phyloP scores from a whole-genome alignment of 2,329 filamentous ascomycete genomes.

The Botrytis galanthina region DNA sequence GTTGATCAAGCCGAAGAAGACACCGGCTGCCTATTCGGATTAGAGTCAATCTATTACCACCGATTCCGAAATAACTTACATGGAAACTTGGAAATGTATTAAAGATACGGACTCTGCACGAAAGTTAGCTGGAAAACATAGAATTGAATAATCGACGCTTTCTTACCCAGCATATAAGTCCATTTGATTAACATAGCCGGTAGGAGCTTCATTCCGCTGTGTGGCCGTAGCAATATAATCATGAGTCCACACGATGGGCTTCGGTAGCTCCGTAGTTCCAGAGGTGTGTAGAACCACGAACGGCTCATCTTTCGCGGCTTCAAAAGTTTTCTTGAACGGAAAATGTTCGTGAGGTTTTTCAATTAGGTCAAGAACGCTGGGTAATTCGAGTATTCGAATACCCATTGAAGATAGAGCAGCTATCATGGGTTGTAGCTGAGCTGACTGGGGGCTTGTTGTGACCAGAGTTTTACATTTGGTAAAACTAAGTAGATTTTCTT shows the following conservation, averaged over 20 bases:
- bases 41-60: neutral
- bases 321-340: neutral
- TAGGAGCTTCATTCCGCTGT: neutral
- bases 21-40: neutral
- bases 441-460: conserved; percentile 1
- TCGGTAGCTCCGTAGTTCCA: conserved; percentile 13
- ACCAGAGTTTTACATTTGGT: neutral
- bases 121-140: neutral
- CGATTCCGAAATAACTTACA: neutral
- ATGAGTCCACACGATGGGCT: conserved; percentile 12
- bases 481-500: neutral
- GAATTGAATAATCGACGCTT: neutral
- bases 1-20: conserved; percentile 8
- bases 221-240: neutral
- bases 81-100: conserved; percentile 15
- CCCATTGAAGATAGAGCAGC: neutral
- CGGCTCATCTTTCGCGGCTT: neutral
- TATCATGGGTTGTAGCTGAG: neutral
- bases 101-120: neutral
- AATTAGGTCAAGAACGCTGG: neutral
- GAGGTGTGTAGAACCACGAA: conserved; percentile 2
- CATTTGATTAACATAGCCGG: conserved; percentile 4
- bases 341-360: neutral
- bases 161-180: conserved; percentile 3
- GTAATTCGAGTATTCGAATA: neutral